Evolutionary conservation across 768 basidiomycete species (phyloP), one percentile per base, ranked within the genome.

Genomic region (Suillus hirtellus): DNA sequence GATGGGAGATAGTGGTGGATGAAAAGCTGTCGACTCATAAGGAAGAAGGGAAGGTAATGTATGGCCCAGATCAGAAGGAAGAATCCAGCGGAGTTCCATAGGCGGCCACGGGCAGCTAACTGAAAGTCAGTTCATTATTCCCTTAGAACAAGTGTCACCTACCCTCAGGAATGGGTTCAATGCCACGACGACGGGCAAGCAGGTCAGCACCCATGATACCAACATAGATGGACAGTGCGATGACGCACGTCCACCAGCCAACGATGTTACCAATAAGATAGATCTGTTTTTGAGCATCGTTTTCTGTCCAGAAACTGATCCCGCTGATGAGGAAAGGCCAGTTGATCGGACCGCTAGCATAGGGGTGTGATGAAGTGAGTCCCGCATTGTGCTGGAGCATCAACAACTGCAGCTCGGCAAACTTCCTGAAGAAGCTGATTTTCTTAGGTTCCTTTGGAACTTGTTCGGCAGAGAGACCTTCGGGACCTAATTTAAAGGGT

Each of bases 381-480:
- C 95, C 97, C n/a, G 97, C 96, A 70, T 99, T 99, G 80, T 99
- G 97, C 73, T 97, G 95, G 67, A 99, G 78, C 96, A 99, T 99
- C 62, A 96, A 80, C 50, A 96, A 77, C 71, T 99, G 97, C 38
- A 99, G 80, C 75, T 99, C 96, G 35, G 81, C 86, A 70, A 96
- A 99, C 78, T 99, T 99, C 75, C 82, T 89, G 83, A 99, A 92
- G 79, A 99, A 99, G 75, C 88, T 91, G 81, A 95, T 84, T 60
- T 79, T 81, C 78, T 92, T 95, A 21, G 93, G 90, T 61, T 84
- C 79, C 73, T 92, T 95, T 14, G 79, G 62, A n/a, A 55, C 69
- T 83, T 82, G 15, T 75, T 74, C 77, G 61, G 77, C 81, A 31
- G 79, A 80, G n/a, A 86, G 84, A 69, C 53, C 63, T 77, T 86